Conservation (phyloP, 768 basidiomycete genomes). For the Pilatotrama ljubarskyi region DNA sequence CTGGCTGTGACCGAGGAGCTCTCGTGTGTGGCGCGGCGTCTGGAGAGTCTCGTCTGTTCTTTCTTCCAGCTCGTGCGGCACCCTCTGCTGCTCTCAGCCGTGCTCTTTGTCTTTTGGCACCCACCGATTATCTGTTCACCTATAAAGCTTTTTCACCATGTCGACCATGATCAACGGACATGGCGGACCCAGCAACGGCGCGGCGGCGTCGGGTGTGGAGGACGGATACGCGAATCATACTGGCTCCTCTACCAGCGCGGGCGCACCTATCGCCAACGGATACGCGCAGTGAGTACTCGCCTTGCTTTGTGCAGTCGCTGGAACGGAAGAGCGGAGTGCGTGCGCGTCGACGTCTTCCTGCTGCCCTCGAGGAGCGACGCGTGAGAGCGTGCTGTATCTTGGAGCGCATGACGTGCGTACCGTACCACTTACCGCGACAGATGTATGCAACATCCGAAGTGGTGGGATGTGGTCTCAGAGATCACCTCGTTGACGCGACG, state of each 20-base stretch:
- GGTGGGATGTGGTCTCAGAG: not conserved
- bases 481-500: not conserved
- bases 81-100: not conserved
- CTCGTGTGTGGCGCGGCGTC: constrained; percentile 1
- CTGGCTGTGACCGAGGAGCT: not conserved
- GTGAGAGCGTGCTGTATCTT: not conserved
- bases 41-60: constrained; percentile 9
- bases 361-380: not conserved
- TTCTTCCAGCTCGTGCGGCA: constrained; percentile 5
- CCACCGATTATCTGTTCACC: not conserved
- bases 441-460: too few species aligned
- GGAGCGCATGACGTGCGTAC: not conserved
- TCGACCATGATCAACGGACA: constrained; percentile 50
- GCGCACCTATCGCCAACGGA: constrained; percentile 42
- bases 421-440: not conserved
- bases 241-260: constrained; percentile 33
- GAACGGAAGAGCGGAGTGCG: not conserved
- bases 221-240: constrained; percentile 35
- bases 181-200: constrained; percentile 49
- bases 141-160: not conserved
- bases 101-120: not conserved
- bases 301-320: not conserved
- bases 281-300: constrained; percentile 54
- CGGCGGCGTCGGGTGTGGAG: constrained; percentile 21
- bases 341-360: not conserved